Evolutionary conservation across 106 monocot species (phyloP).

Genomic region (Dactylorhiza incarnata): DNA sequence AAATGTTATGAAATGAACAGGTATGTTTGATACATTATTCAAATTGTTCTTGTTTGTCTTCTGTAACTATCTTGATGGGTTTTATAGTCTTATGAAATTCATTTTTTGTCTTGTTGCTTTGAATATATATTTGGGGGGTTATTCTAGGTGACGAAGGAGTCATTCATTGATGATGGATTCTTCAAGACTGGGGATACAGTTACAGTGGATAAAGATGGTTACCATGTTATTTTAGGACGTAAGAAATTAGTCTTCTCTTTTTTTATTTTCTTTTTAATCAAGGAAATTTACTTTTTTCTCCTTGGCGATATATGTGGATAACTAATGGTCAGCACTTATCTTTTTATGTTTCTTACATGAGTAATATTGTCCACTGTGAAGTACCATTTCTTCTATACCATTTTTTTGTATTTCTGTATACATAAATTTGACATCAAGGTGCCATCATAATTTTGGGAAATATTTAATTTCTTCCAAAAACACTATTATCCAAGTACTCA

Average conservation of each 20-base stretch:
- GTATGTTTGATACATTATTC: too few relatives aligned
- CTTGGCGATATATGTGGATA: not conserved
- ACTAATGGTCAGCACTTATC: not conserved
- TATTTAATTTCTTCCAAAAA: not conserved
- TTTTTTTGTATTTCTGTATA: not conserved
- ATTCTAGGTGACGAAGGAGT: conserved; percentile 63
- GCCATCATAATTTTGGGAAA: not conserved
- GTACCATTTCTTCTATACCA: not conserved
- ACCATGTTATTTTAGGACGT: conserved; percentile 93
- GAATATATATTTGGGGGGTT: not conserved
- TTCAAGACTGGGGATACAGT: conserved; percentile 99
- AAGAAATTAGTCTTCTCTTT: conserved; percentile 24
- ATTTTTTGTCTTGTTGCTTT: too few relatives aligned
- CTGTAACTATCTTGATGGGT: too few relatives aligned
- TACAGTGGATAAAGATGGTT: conserved; percentile 84
- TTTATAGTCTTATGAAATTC: too few relatives aligned
- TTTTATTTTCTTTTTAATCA: conserved; percentile 7
- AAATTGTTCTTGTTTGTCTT: too few relatives aligned
- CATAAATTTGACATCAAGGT: not conserved
- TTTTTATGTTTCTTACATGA: not conserved
- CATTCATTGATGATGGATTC: conserved; percentile 84
- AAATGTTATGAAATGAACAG: too few relatives aligned
- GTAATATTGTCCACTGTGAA: not conserved
- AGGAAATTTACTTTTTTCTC: not conserved
- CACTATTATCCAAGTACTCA: not conserved